A percentile compares a stretch with the other conserved stretches of the same genome.
These are phyloP conservation scores for Haplosporangium sp. DNA, from an alignment of 371 early-diverging fungal species.

Conservation along the genomic window DNA sequence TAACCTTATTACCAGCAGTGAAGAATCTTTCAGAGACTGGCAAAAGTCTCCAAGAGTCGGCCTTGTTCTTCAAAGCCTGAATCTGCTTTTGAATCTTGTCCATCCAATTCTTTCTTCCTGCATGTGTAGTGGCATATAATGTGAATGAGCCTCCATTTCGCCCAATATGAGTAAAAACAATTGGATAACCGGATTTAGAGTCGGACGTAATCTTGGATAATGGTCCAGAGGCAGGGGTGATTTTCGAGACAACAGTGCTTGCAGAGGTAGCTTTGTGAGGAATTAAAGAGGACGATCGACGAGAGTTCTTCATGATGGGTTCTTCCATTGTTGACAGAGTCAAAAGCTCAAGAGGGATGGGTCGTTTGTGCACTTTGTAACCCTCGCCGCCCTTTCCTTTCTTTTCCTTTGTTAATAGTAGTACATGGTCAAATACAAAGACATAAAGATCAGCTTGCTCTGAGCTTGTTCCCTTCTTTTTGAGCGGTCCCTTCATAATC, in stretches of 20 bases:
- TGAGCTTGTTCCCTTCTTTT: slow-evolving; percentile 75
- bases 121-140: slow-evolving; percentile 78
- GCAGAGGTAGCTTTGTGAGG: slow-evolving; percentile 53
- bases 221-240: slow-evolving; percentile 36
- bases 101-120: slow-evolving; percentile 85
- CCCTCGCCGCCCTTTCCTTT: slow-evolving; percentile 64
- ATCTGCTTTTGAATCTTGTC: slow-evolving; percentile 83
- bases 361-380: slow-evolving; percentile 76
- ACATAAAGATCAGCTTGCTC: slow-evolving; percentile 78
- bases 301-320: slow-evolving; percentile 37
- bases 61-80: slow-evolving; percentile 63
- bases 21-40: slow-evolving; percentile 62
- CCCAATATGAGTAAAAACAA: slow-evolving; percentile 84
- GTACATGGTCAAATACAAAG: slow-evolving; percentile 88
- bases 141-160: slow-evolving; percentile 72
- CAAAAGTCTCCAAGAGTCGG: slow-evolving; percentile 71
- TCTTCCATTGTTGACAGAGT: slow-evolving; percentile 75
- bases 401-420: slow-evolving; percentile 82
- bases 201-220: slow-evolving; percentile 46
- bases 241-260: slow-evolving; percentile 55
- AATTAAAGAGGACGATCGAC: slow-evolving; percentile 55
- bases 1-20: slow-evolving; percentile 68
- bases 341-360: slow-evolving; percentile 82
- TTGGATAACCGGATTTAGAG: slow-evolving; percentile 65
- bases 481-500: slow-evolving; percentile 85